Percentiles rank a stretch among this genome's conserved stretches.
Conservation (phyloP, 441 rosid genomes). For the Daphne laureola region DNA sequence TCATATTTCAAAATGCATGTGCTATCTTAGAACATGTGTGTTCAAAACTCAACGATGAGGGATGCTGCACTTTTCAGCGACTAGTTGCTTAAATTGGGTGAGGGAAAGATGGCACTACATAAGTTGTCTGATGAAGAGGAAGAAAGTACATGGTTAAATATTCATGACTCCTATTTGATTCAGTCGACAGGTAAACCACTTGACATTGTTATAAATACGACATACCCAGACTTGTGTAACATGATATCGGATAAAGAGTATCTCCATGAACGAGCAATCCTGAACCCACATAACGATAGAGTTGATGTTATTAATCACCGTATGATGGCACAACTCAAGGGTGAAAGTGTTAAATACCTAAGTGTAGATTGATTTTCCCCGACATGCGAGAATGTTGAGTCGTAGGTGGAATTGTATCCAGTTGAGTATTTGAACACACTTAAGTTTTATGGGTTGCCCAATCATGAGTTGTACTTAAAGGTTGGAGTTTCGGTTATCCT, state of each 20-base stretch:
- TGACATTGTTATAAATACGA: not conserved
- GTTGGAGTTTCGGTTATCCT: conserved; percentile 1
- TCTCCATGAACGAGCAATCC: not conserved
- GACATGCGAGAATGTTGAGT: not conserved
- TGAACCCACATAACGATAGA: not conserved
- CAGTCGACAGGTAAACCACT: not conserved
- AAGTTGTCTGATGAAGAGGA: not conserved
- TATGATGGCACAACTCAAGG: not conserved
- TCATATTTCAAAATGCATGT: not conserved
- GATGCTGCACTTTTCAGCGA: not conserved
- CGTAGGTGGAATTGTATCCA: not conserved
- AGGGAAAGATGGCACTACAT: not conserved
- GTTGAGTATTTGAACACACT: conserved; percentile 5
- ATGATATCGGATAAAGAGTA: not conserved
- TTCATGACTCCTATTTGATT: not conserved
- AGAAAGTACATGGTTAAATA: not conserved
- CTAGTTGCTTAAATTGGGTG: not conserved
- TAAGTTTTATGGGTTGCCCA: not conserved
- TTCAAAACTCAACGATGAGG: not conserved
- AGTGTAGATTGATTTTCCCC: not conserved
- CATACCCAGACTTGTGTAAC: not conserved
- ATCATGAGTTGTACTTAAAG: conserved; percentile 3
- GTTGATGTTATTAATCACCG: not conserved
- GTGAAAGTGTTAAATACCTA: not conserved
- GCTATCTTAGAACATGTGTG: not conserved